Conservation (phyloP, 2,329 filamentous ascomycete genomes). For the Alternaria hordeiaustralica region DNA sequence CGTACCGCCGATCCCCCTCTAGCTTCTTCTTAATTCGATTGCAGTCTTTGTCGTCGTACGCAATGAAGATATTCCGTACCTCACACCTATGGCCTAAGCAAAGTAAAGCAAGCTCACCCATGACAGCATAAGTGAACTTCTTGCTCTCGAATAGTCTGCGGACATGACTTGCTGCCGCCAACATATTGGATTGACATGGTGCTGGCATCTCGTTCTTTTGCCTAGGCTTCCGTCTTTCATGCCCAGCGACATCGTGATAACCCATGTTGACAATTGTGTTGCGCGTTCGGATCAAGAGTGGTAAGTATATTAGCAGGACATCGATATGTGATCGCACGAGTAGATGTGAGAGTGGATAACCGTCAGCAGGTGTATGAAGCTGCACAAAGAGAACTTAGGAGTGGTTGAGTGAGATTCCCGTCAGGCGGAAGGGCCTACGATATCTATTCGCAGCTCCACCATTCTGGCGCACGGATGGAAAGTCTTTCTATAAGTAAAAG, state of each 20-base stretch:
- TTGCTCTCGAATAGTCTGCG: slow-evolving; percentile 40
- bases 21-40: slow-evolving; percentile 36
- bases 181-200: slow-evolving; percentile 34
- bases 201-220: slow-evolving; percentile 21
- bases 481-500: slow-evolving; percentile 8
- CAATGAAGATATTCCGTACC: slow-evolving; percentile 41
- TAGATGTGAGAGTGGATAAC: background rate
- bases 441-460: slow-evolving; percentile 9
- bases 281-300: background rate
- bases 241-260: slow-evolving; percentile 35
- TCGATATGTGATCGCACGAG: background rate
- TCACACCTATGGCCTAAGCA: slow-evolving; percentile 41
- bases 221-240: slow-evolving; percentile 25
- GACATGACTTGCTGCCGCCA: slow-evolving; percentile 38
- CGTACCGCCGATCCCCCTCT: slow-evolving; percentile 37
- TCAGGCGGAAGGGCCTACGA: background rate
- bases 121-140: slow-evolving; percentile 39
- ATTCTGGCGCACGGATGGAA: slow-evolving; percentile 3
- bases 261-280: slow-evolving; percentile 28
- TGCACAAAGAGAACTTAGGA: background rate
- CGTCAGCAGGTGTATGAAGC: background rate
- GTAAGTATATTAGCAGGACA: background rate
- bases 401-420: background rate
- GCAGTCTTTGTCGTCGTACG: slow-evolving; percentile 43
- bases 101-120: slow-evolving; percentile 41